Percentiles rank a stretch among this genome's conserved stretches.
These are phyloP conservation scores for Guadua angustifolia DNA, from an alignment of 176 grass and related monocot species.

Conservation along the genomic window DNA sequence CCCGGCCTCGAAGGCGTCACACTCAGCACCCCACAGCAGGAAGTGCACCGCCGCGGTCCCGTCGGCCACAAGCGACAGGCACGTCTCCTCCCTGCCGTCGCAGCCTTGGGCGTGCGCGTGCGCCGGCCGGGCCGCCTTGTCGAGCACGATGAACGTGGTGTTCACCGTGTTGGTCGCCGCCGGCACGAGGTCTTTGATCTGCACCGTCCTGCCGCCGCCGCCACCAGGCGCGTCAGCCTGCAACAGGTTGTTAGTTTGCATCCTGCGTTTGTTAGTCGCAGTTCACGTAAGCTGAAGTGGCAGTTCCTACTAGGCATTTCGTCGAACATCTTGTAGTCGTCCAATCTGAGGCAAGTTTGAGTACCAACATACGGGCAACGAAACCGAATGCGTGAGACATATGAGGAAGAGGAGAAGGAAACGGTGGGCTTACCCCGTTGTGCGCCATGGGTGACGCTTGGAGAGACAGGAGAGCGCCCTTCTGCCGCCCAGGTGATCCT, in stretches of 20 bases:
- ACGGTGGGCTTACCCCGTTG: conserved; percentile 4
- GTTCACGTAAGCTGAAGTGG: too few relatives aligned
- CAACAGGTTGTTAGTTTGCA: background rate
- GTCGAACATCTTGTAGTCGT: conserved; percentile 2
- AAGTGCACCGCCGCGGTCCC: conserved; percentile 75
- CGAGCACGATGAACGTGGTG: conserved; percentile 71
- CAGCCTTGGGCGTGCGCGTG: background rate
- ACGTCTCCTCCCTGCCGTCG: conserved; percentile 55
- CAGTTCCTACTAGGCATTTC: background rate
- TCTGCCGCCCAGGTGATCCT: too few relatives aligned
- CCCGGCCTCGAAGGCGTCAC: conserved; percentile 67
- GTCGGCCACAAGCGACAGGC: conserved; percentile 69
- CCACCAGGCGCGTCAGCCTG: conserved; percentile 9
- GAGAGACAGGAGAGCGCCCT: background rate
- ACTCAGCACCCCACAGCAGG: conserved; percentile 80
- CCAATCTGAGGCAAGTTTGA: background rate
- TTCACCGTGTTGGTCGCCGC: conserved; percentile 79
- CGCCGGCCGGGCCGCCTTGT: conserved; percentile 49
- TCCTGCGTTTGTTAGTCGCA: background rate
- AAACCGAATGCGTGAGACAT: too few relatives aligned
- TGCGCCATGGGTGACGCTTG: background rate
- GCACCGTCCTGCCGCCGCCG: conserved; percentile 12
- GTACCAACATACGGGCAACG: background rate
- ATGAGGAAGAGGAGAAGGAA: too few relatives aligned
- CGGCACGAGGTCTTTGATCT: conserved; percentile 66